phyloP scores from a whole-genome alignment of 352 stramenopile species.

The Phytopythium delawarense region DNA sequence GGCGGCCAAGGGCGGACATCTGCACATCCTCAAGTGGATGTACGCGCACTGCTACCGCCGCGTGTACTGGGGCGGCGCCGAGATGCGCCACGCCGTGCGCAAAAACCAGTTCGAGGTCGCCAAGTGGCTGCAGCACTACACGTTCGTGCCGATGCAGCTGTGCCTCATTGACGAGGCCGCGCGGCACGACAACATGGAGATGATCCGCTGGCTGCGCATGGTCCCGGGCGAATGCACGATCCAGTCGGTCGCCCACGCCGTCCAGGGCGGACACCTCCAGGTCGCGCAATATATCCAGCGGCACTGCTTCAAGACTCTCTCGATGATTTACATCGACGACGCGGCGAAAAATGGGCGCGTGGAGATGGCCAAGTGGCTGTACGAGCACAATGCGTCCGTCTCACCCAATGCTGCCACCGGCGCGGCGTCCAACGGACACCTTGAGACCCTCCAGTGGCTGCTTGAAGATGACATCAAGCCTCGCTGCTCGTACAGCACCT shows the following conservation, averaged over 20 bases:
- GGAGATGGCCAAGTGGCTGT: not conserved
- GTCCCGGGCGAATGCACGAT: constrained; percentile 28
- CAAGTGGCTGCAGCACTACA: not conserved
- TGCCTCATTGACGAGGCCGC: constrained; percentile 30
- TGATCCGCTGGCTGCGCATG: constrained; percentile 35
- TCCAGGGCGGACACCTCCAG: constrained; percentile 31
- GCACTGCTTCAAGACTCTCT: constrained; percentile 13
- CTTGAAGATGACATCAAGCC: not conserved
- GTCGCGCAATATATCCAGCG: constrained; percentile 33
- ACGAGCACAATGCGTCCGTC: not conserved
- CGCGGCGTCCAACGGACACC: constrained; percentile 3
- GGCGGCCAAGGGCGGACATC: constrained; percentile 9
- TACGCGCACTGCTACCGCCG: constrained; percentile 4
- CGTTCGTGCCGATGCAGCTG: constrained; percentile 1
- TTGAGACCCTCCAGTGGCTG: constrained; percentile 6
- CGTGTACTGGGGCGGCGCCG: constrained; percentile 8
- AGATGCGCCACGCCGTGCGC: constrained; percentile 10
- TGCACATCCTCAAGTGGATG: constrained; percentile 13
- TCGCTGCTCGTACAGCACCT: not conserved
- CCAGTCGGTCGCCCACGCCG: constrained; percentile 31
- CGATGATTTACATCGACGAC: not conserved
- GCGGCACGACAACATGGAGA: constrained; percentile 25
- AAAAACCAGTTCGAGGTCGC: constrained; percentile 6
- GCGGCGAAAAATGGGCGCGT: not conserved
- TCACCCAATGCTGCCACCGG: not conserved